Base-by-base conservation (phyloP, 306 rosid species). In the Biancaea sappan region DNA sequence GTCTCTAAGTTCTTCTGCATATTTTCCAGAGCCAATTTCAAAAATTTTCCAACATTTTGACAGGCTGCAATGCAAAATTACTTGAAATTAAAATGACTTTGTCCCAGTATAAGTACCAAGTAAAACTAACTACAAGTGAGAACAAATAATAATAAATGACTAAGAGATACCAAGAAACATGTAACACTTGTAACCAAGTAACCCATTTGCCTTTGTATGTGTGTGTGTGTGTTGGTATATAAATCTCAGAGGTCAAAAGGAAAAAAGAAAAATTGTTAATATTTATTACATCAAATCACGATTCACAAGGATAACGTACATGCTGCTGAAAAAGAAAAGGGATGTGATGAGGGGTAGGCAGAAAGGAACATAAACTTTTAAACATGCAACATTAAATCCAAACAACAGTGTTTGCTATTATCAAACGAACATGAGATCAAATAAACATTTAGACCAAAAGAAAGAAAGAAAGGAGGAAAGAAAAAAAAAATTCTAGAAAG, bases 1-100 rank as follows among this genome's bases (percentile, higher is more conserved):
- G 99, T 95, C 84, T 95, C 99, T 46, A 92, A 82, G 71, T 95
- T 95, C 56, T 84, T 92, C 78, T 73, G 77, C 32, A 98, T 95
- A 87, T 95, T 95, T 62, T 70, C 87, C 12, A 79, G 84, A 76
- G 99, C 98, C 83, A 95, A 74, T 76, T 96, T 87, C 88, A 95
- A 82, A 79, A 95, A 62, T 95, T 94, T 13, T 92, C 92, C 93
- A 95, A 81, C 99, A 95, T 80, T 87, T 88, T 89, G 69, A 92
- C 86, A 64, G 99, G 96, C 99, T 95, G 90, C 83, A 69, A 76
- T 16, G 66, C 8, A 65, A n/a, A 81, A 25, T 73, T 28, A 72
- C 18, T 54, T 46, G 31, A 59, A 64, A 73, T 19, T 35, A 72
- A 41, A 61, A 72, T 80, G 69, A 81, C 32, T 51, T 61, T 38